Evolutionary conservation across 2,329 filamentous ascomycete genomes (phyloP).

Genomic region (Colletotrichum camelliae): DNA sequence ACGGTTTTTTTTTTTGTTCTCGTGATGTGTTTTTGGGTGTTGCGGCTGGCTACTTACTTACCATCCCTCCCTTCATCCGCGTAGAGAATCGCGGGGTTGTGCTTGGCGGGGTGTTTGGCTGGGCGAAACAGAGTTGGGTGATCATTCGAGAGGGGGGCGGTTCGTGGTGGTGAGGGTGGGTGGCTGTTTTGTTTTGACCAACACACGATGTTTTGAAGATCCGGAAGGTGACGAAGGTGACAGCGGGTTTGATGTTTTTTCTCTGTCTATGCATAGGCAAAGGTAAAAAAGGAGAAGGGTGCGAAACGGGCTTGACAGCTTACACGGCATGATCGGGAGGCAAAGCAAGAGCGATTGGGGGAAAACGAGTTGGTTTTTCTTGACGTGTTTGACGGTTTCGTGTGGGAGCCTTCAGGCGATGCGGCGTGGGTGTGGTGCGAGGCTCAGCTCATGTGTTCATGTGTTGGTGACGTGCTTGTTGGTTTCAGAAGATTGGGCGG

Average conservation of each 20-base stretch:
- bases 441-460: background rate
- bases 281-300: background rate
- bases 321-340: background rate
- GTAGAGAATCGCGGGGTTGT: background rate
- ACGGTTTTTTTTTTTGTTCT: background rate
- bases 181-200: background rate
- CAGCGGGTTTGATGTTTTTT: background rate
- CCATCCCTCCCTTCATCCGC: background rate
- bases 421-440: background rate
- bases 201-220: background rate
- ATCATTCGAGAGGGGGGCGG: background rate
- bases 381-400: slow-evolving; percentile 12
- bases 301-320: background rate
- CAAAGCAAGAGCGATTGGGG: background rate
- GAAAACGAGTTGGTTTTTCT: background rate
- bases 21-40: background rate
- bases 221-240: background rate
- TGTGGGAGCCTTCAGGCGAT: background rate
- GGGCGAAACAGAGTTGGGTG: background rate
- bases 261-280: background rate
- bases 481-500: background rate
- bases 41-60: background rate
- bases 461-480: background rate
- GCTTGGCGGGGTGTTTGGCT: slow-evolving; percentile 10
- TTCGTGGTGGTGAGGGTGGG: background rate